Evolutionary conservation across 306 rosid species (phyloP), one percentile per base, ranked within the genome.

Genomic region (Trifolium subterraneum): DNA sequence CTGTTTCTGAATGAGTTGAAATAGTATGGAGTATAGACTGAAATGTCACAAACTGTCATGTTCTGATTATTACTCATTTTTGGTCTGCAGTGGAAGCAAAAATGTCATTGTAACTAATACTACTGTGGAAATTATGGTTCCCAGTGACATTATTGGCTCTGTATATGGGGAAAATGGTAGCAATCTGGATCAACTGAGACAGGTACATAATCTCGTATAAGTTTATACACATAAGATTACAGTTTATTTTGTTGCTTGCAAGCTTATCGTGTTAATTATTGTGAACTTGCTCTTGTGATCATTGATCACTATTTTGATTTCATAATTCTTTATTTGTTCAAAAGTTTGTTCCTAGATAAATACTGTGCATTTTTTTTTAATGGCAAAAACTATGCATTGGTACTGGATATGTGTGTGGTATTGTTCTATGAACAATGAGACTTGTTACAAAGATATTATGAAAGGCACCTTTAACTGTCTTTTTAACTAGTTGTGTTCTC

Each of bases 161-260:
- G 92, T 91, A 71, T 88, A 88, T 31, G 98, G 97, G 39, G 97
- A 91, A 76, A 82, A 76, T 69, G 93, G 98, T 67, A 76, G 80
- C 86, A 94, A 91, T 84, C 88, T 94, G 68, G 68, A 62, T 69
- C 96, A 85, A 22, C 47, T 94, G 78, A 88, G 91, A 91, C 95
- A 94, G 97, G 98, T 93, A 70, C 54, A 41, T 47, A 23, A 47
- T 48, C 61, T 62, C 5, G 5, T 27, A 62, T 25, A 45, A 70
- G 41, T 56, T 13, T 47, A 14, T 33, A 33, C 16, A 64, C n/a
- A 20, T 39, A 38, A 13, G 3, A 27, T 22, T 22, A 20, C 55
- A 29, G 27, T n/a, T 59, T 62, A 62, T 73, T 39, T 29, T 51
- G 68, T 70, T 71, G 75, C 61, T 59, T 22, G 19, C 68, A 9